phyloP scores from a whole-genome alignment of 2,329 filamentous ascomycete species.

The Talaromyces amestolkiae region DNA sequence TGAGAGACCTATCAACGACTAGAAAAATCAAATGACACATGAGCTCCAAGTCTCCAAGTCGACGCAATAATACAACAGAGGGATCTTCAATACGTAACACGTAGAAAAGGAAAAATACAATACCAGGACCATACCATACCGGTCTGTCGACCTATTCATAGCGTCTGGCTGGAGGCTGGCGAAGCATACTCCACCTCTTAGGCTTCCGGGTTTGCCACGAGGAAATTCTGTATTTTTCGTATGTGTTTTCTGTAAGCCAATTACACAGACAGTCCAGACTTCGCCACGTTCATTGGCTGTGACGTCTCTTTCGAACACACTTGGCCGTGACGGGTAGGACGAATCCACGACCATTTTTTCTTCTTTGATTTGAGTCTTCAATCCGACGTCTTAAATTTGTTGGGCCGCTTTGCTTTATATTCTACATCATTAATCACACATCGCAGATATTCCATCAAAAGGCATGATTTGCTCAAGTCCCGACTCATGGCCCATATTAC shows the following conservation, averaged over 20 bases:
- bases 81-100: neutral
- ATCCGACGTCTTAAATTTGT: neutral
- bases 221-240: neutral
- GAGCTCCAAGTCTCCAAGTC: neutral
- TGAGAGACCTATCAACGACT: neutral
- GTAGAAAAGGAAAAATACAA: neutral
- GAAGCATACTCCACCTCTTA: neutral
- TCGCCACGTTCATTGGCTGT: conserved; percentile 10
- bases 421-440: neutral
- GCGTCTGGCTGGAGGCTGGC: neutral
- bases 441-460: neutral
- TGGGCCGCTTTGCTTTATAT: conserved; percentile 2
- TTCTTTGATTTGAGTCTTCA: neutral
- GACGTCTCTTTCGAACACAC: neutral
- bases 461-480: neutral
- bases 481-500: neutral
- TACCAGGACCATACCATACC: neutral
- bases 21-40: neutral
- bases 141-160: neutral
- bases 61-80: neutral
- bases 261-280: neutral
- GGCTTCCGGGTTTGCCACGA: conserved; percentile 9
- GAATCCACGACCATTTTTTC: neutral
- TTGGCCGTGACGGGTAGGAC: neutral
- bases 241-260: neutral